Evolutionary conservation across 2,329 filamentous ascomycete species (phyloP).

Genomic region (Alternaria infectoria): DNA sequence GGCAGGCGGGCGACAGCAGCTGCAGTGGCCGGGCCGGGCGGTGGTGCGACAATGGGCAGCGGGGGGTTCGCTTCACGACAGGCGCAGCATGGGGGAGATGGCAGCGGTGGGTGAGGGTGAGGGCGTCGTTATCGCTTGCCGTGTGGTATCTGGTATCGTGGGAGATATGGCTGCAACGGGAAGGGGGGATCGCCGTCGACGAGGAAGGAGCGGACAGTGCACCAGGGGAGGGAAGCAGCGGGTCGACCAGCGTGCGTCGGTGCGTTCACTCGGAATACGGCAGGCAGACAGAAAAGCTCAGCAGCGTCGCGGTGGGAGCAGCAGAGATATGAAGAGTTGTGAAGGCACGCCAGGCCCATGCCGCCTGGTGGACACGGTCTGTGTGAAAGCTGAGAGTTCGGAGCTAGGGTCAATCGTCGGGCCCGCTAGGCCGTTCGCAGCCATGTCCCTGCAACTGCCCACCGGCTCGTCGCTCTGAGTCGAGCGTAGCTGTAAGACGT

Average conservation of each 20-base stretch:
- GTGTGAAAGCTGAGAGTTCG: conserved; percentile 25
- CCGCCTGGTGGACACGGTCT: conserved; percentile 20
- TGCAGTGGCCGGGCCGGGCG: conserved; percentile 11
- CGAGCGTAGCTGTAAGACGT: conserved; percentile 9
- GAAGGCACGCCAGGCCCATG: conserved; percentile 2
- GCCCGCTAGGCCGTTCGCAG: conserved; percentile 18
- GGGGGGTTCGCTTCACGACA: neutral
- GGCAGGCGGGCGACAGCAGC: conserved; percentile 18
- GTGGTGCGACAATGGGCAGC: neutral
- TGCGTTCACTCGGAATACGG: neutral
- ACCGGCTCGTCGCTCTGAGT: conserved; percentile 1
- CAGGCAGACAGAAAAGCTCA: conserved; percentile 6
- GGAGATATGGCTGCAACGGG: conserved; percentile 6
- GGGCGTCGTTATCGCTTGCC: neutral
- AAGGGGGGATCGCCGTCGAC: conserved; percentile 19
- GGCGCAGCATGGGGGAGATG: conserved; percentile 1
- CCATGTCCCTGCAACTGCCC: conserved; percentile 5
- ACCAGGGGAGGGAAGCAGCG: neutral
- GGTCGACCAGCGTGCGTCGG: neutral
- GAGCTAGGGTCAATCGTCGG: conserved; percentile 11
- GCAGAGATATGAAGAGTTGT: conserved; percentile 15
- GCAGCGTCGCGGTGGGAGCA: conserved; percentile 7
- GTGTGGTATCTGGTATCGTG: neutral
- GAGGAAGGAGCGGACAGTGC: conserved; percentile 3
- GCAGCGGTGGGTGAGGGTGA: neutral